phyloP scores from a whole-genome alignment of 2,329 filamentous ascomycete genomes.

The Aspergillus felis region DNA sequence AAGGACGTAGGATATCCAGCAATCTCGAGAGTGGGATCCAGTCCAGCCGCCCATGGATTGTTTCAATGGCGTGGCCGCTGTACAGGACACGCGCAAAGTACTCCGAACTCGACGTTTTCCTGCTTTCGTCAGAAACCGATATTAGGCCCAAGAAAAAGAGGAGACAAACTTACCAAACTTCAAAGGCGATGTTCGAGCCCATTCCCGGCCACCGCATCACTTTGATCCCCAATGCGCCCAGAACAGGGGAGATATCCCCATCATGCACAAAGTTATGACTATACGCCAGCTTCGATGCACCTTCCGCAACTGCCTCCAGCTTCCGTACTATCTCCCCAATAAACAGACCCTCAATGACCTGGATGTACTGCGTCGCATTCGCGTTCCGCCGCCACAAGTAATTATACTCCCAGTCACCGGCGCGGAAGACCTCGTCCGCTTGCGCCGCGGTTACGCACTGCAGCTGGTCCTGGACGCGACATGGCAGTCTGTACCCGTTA shows the following conservation, averaged over 20 bases:
- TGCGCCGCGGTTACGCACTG: conserved; percentile 31
- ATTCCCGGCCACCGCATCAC: conserved; percentile 39
- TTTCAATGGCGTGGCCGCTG: conserved; percentile 27
- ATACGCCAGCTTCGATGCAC: conserved; percentile 24
- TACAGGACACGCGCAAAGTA: conserved; percentile 29
- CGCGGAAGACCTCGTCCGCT: conserved; percentile 37
- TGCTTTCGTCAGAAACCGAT: conserved; percentile 1
- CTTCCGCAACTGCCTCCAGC: conserved; percentile 25
- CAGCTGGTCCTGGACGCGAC: conserved; percentile 22
- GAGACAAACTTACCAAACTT: conserved; percentile 31
- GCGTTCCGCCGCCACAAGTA: conserved; percentile 37
- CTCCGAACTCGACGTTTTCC: conserved; percentile 15
- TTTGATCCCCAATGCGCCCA: conserved; percentile 34
- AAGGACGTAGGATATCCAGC: conserved; percentile 24
- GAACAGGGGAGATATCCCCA: conserved; percentile 35
- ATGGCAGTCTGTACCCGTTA: conserved; percentile 37
- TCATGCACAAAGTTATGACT: conserved; percentile 38
- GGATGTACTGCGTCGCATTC: conserved; percentile 35
- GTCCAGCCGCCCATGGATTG: conserved; percentile 26
- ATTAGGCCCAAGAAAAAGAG: too few relatives aligned
- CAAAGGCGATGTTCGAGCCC: conserved; percentile 37
- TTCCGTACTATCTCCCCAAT: conserved; percentile 34
- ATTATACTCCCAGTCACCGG: conserved; percentile 42
- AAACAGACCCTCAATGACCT: conserved; percentile 35
- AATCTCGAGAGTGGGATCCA: conserved; percentile 24